Percentiles rank a stretch among this genome's conserved stretches.
phyloP scores from a whole-genome alignment of 148 eudicot genomes.

The Silene uniflora region DNA sequence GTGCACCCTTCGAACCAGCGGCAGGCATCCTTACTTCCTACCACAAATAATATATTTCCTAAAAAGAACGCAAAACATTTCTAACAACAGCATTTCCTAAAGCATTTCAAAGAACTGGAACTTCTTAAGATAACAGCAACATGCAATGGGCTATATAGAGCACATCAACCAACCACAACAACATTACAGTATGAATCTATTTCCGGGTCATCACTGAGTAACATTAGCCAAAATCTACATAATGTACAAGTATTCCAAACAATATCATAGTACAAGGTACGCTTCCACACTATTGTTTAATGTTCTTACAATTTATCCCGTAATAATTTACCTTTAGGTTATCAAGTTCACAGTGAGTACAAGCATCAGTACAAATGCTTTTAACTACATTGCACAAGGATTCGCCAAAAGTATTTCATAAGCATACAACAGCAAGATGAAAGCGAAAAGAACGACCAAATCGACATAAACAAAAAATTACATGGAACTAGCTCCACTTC shows the following conservation, averaged over 20 bases:
- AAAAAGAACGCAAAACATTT: slow-evolving; percentile 10
- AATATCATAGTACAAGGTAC: too few species aligned
- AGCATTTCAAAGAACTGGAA: not conserved
- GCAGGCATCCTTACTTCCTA: slow-evolving; percentile 99
- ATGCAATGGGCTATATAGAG: not conserved
- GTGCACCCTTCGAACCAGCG: slow-evolving; percentile 87
- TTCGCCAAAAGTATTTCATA: not conserved
- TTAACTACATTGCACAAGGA: not conserved
- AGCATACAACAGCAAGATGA: slow-evolving; percentile 1
- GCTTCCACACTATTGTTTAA: too few species aligned
- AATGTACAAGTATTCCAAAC: too few species aligned
- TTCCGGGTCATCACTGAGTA: not conserved
- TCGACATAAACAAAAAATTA: not conserved
- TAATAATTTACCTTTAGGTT: too few species aligned
- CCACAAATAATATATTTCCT: slow-evolving; percentile 25
- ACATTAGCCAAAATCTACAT: too few species aligned
- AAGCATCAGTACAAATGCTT: too few species aligned
- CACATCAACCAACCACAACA: not conserved
- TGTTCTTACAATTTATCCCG: too few species aligned
- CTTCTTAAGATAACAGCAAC: not conserved
- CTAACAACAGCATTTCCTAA: slow-evolving; percentile 18
- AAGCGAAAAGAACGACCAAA: not conserved
- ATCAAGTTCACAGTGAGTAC: too few species aligned
- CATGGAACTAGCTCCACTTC: not conserved
- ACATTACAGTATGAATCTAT: not conserved